phyloP scores from a whole-genome alignment of 371 early-diverging fungal genomes.

The Mucor lusitanicus region DNA sequence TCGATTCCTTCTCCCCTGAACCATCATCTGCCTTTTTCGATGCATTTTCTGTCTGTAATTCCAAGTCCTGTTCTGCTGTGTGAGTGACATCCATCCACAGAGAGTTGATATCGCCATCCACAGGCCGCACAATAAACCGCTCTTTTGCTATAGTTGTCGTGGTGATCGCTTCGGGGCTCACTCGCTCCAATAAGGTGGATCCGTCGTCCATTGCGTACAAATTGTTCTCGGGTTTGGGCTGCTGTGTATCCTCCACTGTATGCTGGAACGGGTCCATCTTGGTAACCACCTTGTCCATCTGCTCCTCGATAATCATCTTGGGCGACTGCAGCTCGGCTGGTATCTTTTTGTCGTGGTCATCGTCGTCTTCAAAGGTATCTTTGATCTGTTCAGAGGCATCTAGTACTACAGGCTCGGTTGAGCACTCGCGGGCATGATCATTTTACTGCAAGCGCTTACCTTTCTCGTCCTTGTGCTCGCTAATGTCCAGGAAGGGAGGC shows the following conservation, averaged over 20 bases:
- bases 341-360: conserved; percentile 21
- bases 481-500: conserved; percentile 50
- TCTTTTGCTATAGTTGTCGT: conserved; percentile 48
- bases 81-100: conserved; percentile 49
- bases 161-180: conserved; percentile 40
- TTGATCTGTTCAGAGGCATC: not conserved
- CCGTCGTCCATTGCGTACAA: conserved; percentile 40
- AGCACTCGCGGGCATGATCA: not conserved
- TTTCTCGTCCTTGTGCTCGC: conserved; percentile 28
- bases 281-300: conserved; percentile 49
- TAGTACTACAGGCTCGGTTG: not conserved
- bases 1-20: conserved; percentile 33
- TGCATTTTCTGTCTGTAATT: conserved; percentile 6
- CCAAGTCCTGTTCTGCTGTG: conserved; percentile 10
- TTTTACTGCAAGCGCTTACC: not conserved
- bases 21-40: not conserved
- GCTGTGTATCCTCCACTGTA: not conserved
- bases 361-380: conserved; percentile 54
- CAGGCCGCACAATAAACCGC: conserved; percentile 47
- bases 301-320: conserved; percentile 55
- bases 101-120: conserved; percentile 35
- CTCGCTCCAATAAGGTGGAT: conserved; percentile 39
- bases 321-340: conserved; percentile 50
- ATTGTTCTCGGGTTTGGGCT: conserved; percentile 34
- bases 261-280: conserved; percentile 30